phyloP scores from a whole-genome alignment of 2,329 filamentous ascomycete species.

The Hirsutella minnesotensis region DNA sequence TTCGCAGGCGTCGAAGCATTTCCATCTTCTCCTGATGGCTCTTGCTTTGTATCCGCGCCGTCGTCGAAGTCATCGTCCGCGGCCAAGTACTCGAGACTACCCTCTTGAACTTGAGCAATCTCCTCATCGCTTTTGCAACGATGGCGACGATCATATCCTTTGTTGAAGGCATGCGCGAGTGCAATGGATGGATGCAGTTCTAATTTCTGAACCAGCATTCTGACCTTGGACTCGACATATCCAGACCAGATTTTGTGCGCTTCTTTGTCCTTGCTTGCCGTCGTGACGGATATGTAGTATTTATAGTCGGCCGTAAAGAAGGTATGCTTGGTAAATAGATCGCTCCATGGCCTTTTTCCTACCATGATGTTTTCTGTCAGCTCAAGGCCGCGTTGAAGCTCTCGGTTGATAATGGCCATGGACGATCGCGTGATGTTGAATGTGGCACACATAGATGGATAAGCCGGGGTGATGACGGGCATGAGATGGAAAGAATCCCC shows the following conservation, averaged over 20 bases:
- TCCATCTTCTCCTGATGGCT: slow-evolving; percentile 31
- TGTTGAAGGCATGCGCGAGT: slow-evolving; percentile 83
- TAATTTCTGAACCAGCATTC: slow-evolving; percentile 70
- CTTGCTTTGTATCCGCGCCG: slow-evolving; percentile 6
- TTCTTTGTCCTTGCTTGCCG: slow-evolving; percentile 72
- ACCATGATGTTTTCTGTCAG: slow-evolving; percentile 71
- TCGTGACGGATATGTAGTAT: slow-evolving; percentile 85
- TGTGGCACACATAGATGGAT: slow-evolving; percentile 95
- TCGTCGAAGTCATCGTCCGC: slow-evolving; percentile 25
- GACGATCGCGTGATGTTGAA: slow-evolving; percentile 88
- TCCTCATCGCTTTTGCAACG: slow-evolving; percentile 45
- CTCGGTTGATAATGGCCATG: slow-evolving; percentile 69
- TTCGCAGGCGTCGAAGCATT: slow-evolving; percentile 19
- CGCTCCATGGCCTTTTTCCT: slow-evolving; percentile 70
- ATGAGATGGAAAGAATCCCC: slow-evolving; percentile 80
- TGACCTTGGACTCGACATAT: slow-evolving; percentile 85
- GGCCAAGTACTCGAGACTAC: slow-evolving; percentile 34
- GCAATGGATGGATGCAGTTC: slow-evolving; percentile 72
- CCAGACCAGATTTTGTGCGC: slow-evolving; percentile 81
- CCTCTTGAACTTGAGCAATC: slow-evolving; percentile 41
- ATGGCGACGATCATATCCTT: slow-evolving; percentile 79
- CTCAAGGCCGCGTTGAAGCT: slow-evolving; percentile 65
- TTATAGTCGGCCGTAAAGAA: slow-evolving; percentile 93
- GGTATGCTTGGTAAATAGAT: slow-evolving; percentile 77
- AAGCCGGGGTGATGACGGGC: slow-evolving; percentile 96